These are phyloP conservation scores for Elongisporangium undulatum DNA, from an alignment of 352 stramenopile genomes.

Conservation along the genomic window DNA sequence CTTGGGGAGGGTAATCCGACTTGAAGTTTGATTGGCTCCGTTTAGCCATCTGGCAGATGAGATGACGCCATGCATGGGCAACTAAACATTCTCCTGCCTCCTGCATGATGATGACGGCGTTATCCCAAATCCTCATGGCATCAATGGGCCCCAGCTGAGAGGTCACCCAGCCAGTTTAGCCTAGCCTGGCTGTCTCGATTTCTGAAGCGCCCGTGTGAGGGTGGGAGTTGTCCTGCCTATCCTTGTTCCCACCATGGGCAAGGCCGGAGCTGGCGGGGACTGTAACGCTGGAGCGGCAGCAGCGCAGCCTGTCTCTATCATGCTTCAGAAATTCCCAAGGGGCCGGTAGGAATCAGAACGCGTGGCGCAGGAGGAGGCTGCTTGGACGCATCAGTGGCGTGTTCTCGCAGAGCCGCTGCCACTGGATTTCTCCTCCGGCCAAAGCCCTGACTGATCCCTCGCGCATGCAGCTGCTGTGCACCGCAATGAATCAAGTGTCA, in stretches of 20 bases:
- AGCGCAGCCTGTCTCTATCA: not conserved
- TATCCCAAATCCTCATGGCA: not conserved
- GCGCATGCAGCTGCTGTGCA: not conserved
- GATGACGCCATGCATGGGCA: not conserved
- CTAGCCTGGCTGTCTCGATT: too few relatives aligned
- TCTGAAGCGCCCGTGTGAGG: too few relatives aligned
- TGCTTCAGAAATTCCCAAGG: not conserved
- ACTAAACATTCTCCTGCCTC: not conserved
- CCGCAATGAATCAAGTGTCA: not conserved
- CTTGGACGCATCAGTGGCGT: not conserved
- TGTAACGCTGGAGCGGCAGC: too few relatives aligned
- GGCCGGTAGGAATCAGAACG: not conserved
- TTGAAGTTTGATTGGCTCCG: not conserved
- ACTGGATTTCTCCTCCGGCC: not conserved
- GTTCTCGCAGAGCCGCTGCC: too few relatives aligned
- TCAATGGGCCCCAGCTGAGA: not conserved
- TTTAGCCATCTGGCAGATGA: not conserved
- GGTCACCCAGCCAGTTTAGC: not conserved
- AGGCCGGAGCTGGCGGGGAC: not conserved
- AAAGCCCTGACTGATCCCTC: too few relatives aligned
- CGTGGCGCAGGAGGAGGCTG: not conserved
- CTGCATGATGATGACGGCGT: not conserved
- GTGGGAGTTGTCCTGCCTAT: not conserved
- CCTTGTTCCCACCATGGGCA: not conserved
- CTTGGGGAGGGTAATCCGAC: not conserved